Evolutionary conservation across 2,329 filamentous ascomycete genomes (phyloP), one percentile per base, ranked within the genome.

Genomic region (Phyllosticta ampelicida): DNA sequence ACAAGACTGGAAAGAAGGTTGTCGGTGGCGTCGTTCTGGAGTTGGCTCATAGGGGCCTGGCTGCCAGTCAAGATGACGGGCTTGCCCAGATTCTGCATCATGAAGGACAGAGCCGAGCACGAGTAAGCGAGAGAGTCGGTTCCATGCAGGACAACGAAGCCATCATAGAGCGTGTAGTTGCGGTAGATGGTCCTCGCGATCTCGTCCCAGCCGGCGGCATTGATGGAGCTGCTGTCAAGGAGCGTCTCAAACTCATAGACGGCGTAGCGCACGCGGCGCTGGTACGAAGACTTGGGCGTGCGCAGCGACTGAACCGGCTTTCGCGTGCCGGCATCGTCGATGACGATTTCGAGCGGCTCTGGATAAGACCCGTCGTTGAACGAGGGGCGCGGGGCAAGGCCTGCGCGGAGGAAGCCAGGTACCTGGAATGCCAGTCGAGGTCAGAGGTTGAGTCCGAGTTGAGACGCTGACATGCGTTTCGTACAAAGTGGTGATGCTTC

Each of bases 1-100:
- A 96, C 90, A 67, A 96, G 80, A 1, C 89, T 91, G 19, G 89
- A 89, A 5, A 96, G 81, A 11, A 96, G 80, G 67, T 96, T 96
- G 74, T 95, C 90, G 44, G 90, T 87, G 9, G 90, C 91, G 71
- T 96, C 91, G 55, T 87, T 94, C 72, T 96, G 90, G 23, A 95
- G 81, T 61, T 91, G 86, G 65, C 94, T 87, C 80, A 96, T 96
- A 52, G 89, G 89, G 0, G 90, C 87, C 63, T 79, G 76, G 4
- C 75, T 77, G 36, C 77, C 77, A 3, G 91, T 96, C 53, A 96
- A 78, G 57, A 96, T 86, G 29, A 96, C 89, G 1, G 91, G 89
- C 75, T 96, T 96, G 54, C 90, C 90, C 13, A 96, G 79, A 67
- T 95, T 90, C 66, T 87, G 82, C 70, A 96, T 82, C 89, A 96